Evolutionary conservation across 1,284 basidiomycete species (phyloP), one percentile per base, ranked within the genome.

Genomic region (Meripilus lineatus): DNA sequence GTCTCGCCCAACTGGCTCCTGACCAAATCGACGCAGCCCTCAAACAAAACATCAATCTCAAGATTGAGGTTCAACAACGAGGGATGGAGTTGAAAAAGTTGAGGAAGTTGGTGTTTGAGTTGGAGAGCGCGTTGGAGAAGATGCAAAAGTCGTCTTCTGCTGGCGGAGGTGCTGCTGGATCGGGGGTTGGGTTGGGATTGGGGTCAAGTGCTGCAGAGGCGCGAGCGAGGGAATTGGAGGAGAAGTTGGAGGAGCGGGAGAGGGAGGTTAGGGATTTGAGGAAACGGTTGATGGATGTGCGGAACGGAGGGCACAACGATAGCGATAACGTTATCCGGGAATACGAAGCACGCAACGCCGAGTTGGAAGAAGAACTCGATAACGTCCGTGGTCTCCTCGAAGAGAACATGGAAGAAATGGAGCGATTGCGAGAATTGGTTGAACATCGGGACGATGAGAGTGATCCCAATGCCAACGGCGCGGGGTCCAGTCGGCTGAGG

Each of bases 41-140:
- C 38, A 92, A 93, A 58, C 93, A 96, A 64, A 96, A 96, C 58
- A 91, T 94, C 57, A 87, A 86, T 53, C 82, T 96, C 62, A 95
- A 95, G 63, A 86, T 94, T 55, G 91, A 94, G 62, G 90, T 93
- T 10, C 88, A 94, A 55, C 86, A 92, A 52, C 79, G 89, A 2
- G 82, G 88, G n/a, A 82, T 90, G 67, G 93, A 96, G 65, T 77
- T 93, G 57, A 96, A 96, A 72, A 89, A 89, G 62, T 75, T 92
- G 49, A 92, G 93, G 67, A 93, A 93, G 64, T 77, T 93, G 22
- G 75, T 94, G 1, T 67, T 91, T 18, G 89, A 93, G 56, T 78
- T 89, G 17, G 85, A 94, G 59, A 76, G 79, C 37, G 89, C 89
- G 48, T 68, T 93, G 24, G 85, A 90, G 45, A 71, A 77, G 26